Base-by-base conservation (phyloP, 192 early-diverging fungal species). In the Gigaspora rosea region DNA sequence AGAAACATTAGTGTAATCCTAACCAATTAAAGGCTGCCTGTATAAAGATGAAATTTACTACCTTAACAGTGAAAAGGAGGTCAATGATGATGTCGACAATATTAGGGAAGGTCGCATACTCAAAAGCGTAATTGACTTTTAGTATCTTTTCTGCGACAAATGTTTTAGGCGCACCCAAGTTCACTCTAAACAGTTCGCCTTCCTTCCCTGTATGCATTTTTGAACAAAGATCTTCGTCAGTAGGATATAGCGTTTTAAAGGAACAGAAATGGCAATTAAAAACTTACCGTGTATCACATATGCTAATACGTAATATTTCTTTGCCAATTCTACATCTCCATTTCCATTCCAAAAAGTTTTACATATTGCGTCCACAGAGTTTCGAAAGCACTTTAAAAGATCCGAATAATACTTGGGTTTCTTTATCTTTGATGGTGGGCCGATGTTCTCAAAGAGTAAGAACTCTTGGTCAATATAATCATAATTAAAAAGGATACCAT, bases 401-500 rank as follows among this genome's bases (percentile, higher is more conserved):
- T 66, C 64, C 4, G 4, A 1, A 20, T 12, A 4, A 66, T 66
- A 66, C 5, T 66, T 66, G 41, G 15, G 4, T n/a, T 66, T 47
- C 9, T 66, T 66, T 41, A 16, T 66, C 15, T 47, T 46, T 65
- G 16, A 65, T 61, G 20, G 27, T 33, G 20, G 68, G 3, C 68
- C 33, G 7, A 71, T 12, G 7, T 71, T 71, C 32, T 71, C 11
- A 35, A 71, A 71, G 27, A 71, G 8, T 11, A 71, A 71, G 50
- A 54, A 71, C 27, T 54, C 68, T 33, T 71, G 32, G 15, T 52
- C 27, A 33, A 4, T 6, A 18, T 35, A 12, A 52, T 71, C 49
- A 71, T 71, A 71, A 71, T 71, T 71, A n/a, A 71, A 71, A 52
- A 71, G 68, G 16, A 71, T 71, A 0, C 68, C 68, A 71, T 71